Evolutionary conservation across 2,329 filamentous ascomycete genomes (phyloP).

Genomic region (Penicillium paneum): DNA sequence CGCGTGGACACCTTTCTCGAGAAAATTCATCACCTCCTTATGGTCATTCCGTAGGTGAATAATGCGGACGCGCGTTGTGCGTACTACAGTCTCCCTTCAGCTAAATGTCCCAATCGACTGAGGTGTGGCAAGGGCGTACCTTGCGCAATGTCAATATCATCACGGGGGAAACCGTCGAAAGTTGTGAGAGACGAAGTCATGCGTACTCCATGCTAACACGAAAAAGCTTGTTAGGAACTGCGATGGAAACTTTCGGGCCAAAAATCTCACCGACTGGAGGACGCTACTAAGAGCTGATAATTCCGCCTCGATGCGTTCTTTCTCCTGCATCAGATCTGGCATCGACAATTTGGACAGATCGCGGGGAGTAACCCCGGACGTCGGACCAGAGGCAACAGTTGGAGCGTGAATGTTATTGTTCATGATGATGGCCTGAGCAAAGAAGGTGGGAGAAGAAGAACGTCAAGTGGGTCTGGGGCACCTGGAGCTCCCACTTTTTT

Average conservation of each 20-base stretch:
- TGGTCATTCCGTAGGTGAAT: constrained; percentile 90
- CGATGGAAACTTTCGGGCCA: background rate
- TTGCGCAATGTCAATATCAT: constrained; percentile 92
- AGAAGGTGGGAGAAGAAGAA: constrained; percentile 18
- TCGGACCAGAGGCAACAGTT: constrained; percentile 75
- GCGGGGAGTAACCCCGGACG: constrained; percentile 57
- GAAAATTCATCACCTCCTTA: constrained; percentile 76
- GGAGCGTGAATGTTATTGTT: constrained; percentile 61
- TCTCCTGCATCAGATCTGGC: constrained; percentile 76
- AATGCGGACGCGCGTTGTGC: constrained; percentile 87
- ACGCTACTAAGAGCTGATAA: constrained; percentile 79
- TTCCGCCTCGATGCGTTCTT: constrained; percentile 80
- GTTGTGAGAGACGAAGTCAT: constrained; percentile 90
- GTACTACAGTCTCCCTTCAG: constrained; percentile 56
- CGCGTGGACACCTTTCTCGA: constrained; percentile 84
- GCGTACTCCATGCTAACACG: constrained; percentile 76
- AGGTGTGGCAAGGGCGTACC: constrained; percentile 53
- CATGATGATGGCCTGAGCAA: constrained; percentile 57
- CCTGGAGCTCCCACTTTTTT: constrained; percentile 1
- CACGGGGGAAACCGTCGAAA: constrained; percentile 84
- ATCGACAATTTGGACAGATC: constrained; percentile 67
- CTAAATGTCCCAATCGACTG: constrained; percentile 1
- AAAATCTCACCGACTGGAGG: constrained; percentile 71
- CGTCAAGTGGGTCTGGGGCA: constrained; percentile 16
- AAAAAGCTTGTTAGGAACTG: constrained; percentile 15